Percentiles rank a stretch among this genome's conserved stretches.
Evolutionary conservation across 371 early-diverging fungal genomes (phyloP).

Genomic region (Mortierella sp.): DNA sequence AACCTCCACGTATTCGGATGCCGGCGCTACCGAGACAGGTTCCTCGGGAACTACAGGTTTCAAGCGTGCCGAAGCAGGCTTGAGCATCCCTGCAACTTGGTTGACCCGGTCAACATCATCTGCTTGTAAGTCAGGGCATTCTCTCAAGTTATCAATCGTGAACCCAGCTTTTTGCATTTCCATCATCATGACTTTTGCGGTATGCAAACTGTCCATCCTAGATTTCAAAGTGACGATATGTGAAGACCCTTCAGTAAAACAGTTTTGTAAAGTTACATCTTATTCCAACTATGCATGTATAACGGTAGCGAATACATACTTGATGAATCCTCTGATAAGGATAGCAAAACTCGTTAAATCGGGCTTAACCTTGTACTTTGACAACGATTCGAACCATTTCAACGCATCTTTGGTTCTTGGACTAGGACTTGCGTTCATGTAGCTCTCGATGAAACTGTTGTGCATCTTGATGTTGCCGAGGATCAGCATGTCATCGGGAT

Average conservation of each 20-base stretch:
- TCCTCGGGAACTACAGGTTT: slow-evolving; percentile 14
- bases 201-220: slow-evolving; percentile 67
- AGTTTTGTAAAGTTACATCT: neutral
- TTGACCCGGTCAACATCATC: slow-evolving; percentile 62
- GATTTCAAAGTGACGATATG: neutral
- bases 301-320: slow-evolving; percentile 58
- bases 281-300: neutral
- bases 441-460: slow-evolving; percentile 86
- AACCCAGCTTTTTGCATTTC: slow-evolving; percentile 72
- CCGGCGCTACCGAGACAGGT: neutral
- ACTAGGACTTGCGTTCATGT: slow-evolving; percentile 63
- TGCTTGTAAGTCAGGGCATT: slow-evolving; percentile 60
- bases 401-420: slow-evolving; percentile 74
- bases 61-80: slow-evolving; percentile 32
- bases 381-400: slow-evolving; percentile 81
- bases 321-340: slow-evolving; percentile 76
- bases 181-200: slow-evolving; percentile 70
- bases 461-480: slow-evolving; percentile 80
- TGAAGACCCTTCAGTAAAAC: neutral
- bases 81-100: slow-evolving; percentile 49
- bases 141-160: slow-evolving; percentile 59
- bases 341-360: slow-evolving; percentile 83
- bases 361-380: slow-evolving; percentile 66
- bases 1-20: slow-evolving; percentile 69
- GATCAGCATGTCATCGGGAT: slow-evolving; percentile 77